A percentile compares a stretch with the other conserved stretches of the same genome.
These are phyloP conservation scores for Penicillium hordei DNA, from an alignment of 2,329 filamentous ascomycete species.

Conservation along the genomic window DNA sequence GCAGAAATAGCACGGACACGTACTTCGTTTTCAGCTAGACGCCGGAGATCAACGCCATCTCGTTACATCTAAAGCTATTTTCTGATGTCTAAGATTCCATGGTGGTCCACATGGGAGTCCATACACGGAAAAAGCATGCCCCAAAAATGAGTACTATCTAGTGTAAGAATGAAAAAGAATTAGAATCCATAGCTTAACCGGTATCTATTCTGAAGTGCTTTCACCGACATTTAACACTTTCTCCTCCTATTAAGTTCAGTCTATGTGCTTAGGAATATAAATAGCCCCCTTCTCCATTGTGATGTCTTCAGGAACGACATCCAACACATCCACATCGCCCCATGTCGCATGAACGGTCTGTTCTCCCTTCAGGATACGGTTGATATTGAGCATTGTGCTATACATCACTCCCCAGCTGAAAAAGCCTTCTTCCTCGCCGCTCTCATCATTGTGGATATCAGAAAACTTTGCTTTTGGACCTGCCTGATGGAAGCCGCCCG, in stretches of 20 bases:
- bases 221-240: neutral
- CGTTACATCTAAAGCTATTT: neutral
- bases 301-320: neutral
- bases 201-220: neutral
- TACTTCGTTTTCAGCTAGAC: neutral
- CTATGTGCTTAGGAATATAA: neutral
- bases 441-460: neutral
- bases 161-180: too few species aligned
- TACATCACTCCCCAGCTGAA: neutral
- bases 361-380: neutral
- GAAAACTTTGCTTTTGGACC: neutral
- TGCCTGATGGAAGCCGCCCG: neutral
- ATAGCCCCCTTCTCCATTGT: neutral
- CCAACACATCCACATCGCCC: neutral
- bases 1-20: neutral
- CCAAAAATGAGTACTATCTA: neutral
- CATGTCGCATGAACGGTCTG: neutral
- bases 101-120: neutral
- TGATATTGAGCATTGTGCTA: conserved; percentile 1
- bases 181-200: neutral
- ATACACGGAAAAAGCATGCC: neutral
- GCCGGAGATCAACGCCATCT: neutral
- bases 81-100: neutral
- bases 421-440: neutral
- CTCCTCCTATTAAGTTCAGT: neutral